Conservation (phyloP, 1,284 basidiomycete species). For the Ustilago sp. region DNA sequence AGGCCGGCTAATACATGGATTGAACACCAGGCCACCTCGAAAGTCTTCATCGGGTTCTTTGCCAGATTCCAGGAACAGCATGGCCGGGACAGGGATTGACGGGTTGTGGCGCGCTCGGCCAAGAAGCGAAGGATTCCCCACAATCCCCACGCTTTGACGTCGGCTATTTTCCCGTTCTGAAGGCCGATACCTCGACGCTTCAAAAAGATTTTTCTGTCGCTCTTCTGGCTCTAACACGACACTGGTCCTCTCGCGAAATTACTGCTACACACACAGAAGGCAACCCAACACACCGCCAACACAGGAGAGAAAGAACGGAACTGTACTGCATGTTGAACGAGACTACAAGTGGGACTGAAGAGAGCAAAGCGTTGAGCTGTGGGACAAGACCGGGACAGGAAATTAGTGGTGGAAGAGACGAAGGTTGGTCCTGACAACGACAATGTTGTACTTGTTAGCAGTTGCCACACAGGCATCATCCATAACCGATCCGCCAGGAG, state of each 20-base stretch:
- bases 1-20: neutral
- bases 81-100: neutral
- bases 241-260: neutral
- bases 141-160: neutral
- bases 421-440: constrained; percentile 65
- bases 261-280: neutral
- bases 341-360: neutral
- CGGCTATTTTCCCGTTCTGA: neutral
- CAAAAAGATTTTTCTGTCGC: neutral
- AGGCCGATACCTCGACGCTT: neutral
- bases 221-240: neutral
- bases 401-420: constrained; percentile 69
- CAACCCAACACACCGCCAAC: neutral
- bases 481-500: constrained; percentile 96
- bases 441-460: constrained; percentile 66
- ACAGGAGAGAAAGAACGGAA: neutral
- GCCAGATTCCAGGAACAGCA: constrained; percentile 2
- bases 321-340: constrained; percentile 9
- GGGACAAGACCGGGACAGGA: constrained; percentile 2
- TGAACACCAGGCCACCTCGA: neutral
- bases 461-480: constrained; percentile 74
- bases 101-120: neutral
- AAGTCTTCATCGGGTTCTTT: neutral
- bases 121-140: neutral
- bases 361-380: constrained; percentile 6